Percentiles rank a stretch among this genome's conserved stretches.
Evolutionary conservation across 2,329 filamentous ascomycete species (phyloP).

Genomic region (Dothiorella sarmentorum): DNA sequence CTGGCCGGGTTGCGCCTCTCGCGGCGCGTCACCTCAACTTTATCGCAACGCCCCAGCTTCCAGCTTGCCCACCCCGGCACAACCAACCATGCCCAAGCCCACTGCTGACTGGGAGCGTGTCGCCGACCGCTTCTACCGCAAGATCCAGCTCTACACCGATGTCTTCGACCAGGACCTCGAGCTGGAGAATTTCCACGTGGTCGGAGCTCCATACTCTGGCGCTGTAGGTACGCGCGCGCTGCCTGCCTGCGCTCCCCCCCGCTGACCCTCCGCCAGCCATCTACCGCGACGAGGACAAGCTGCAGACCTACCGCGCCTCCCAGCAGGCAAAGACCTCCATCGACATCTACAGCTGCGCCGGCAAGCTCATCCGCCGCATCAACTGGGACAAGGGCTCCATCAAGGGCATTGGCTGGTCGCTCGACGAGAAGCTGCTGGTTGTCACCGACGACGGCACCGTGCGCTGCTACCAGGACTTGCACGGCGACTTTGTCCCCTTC

Average conservation of each 20-base stretch:
- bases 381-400: slow-evolving; percentile 88
- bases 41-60: slow-evolving; percentile 6
- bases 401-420: slow-evolving; percentile 90
- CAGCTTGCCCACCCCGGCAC: not conserved
- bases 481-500: slow-evolving; percentile 93
- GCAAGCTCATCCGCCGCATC: slow-evolving; percentile 80
- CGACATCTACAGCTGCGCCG: slow-evolving; percentile 90
- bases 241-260: slow-evolving; percentile 18
- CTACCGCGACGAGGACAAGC: slow-evolving; percentile 82
- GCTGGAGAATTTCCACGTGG: slow-evolving; percentile 89
- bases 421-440: slow-evolving; percentile 86
- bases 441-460: slow-evolving; percentile 88
- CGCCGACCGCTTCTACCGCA: slow-evolving; percentile 92
- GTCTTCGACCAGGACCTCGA: slow-evolving; percentile 92
- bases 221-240: slow-evolving; percentile 67
- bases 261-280: slow-evolving; percentile 52
- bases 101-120: slow-evolving; percentile 93
- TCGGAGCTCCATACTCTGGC: slow-evolving; percentile 88
- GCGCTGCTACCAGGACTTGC: slow-evolving; percentile 84
- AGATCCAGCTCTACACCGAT: slow-evolving; percentile 86
- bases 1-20: not conserved
- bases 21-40: slow-evolving; percentile 8
- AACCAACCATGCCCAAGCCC: slow-evolving; percentile 47
- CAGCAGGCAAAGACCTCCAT: slow-evolving; percentile 76
- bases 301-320: slow-evolving; percentile 71